These are phyloP conservation scores for Suhomyces sp. DNA, from an alignment of 805 yeast species.

Conservation along the genomic window DNA sequence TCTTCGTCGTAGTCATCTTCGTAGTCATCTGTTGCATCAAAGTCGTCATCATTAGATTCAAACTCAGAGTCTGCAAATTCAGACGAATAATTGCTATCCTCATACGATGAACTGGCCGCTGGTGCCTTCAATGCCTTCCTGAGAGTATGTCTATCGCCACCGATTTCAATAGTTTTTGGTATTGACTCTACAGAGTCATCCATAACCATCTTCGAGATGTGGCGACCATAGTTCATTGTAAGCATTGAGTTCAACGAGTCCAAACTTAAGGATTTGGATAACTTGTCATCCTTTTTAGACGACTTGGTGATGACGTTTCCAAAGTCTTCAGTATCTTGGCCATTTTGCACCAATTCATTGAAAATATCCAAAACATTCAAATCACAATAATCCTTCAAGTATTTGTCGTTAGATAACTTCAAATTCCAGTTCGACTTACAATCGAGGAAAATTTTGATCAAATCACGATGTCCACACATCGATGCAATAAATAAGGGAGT, in stretches of 20 bases:
- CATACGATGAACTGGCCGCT: constrained; percentile 4
- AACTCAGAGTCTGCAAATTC: constrained; percentile 36
- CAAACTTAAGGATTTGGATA: constrained; percentile 33
- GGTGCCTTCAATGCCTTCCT: constrained; percentile 10
- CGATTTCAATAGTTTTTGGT: constrained; percentile 2
- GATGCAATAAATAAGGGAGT: constrained; percentile 90
- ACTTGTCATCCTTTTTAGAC: constrained; percentile 14
- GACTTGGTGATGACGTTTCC: constrained; percentile 5
- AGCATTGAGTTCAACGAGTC: constrained; percentile 43
- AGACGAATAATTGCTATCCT: constrained; percentile 13
- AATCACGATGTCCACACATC: constrained; percentile 66
- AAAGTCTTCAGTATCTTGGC: constrained; percentile 8
- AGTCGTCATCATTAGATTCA: constrained; percentile 31
- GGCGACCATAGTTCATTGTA: constrained; percentile 37
- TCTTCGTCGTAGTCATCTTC: constrained; percentile 19
- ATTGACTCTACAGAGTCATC: constrained; percentile 13
- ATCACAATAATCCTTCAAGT: constrained; percentile 43
- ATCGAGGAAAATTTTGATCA: constrained; percentile 59
- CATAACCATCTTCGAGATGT: constrained; percentile 41
- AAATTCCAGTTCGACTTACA: constrained; percentile 61
- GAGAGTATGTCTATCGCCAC: constrained; percentile 7
- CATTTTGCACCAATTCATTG: constrained; percentile 22
- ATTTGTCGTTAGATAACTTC: constrained; percentile 50
- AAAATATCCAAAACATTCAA: constrained; percentile 45
- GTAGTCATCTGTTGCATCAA: constrained; percentile 32